Evolutionary conservation across 352 stramenopile genomes (phyloP).

Genomic region (Thalassiosira gravida): DNA sequence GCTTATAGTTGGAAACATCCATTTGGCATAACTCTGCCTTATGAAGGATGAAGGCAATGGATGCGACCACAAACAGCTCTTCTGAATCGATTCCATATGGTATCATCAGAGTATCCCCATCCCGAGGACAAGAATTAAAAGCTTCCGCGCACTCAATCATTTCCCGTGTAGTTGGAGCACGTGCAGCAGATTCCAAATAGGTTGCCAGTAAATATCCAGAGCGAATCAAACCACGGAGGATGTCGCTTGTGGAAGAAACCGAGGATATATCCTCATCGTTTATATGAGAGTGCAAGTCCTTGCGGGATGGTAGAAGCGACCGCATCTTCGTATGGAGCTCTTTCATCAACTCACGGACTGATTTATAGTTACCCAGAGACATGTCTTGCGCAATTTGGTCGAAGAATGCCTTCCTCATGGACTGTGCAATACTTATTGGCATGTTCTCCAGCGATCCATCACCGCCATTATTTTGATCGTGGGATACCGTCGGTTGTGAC

Average conservation of each 20-base stretch:
- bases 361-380: slow-evolving; percentile 20
- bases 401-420: slow-evolving; percentile 48
- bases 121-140: slow-evolving; percentile 5
- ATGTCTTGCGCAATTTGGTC: slow-evolving; percentile 34
- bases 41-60: slow-evolving; percentile 53
- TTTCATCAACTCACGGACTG: slow-evolving; percentile 38
- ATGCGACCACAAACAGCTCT: slow-evolving; percentile 46
- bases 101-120: slow-evolving; percentile 10
- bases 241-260: slow-evolving; percentile 12
- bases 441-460: slow-evolving; percentile 6
- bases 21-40: slow-evolving; percentile 61
- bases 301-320: slow-evolving; percentile 54
- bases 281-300: slow-evolving; percentile 60
- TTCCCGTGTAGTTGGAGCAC: slow-evolving; percentile 46
- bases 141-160: slow-evolving; percentile 35
- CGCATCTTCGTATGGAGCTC: slow-evolving; percentile 56
- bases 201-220: slow-evolving; percentile 46
- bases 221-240: slow-evolving; percentile 37
- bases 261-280: slow-evolving; percentile 39
- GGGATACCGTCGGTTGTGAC: not conserved
- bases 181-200: slow-evolving; percentile 55
- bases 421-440: slow-evolving; percentile 22
- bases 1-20: slow-evolving; percentile 57
- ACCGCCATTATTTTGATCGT: slow-evolving; percentile 7
- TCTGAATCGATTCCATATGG: slow-evolving; percentile 37